Evolutionary conservation across 768 basidiomycete genomes (phyloP), one percentile per base, ranked within the genome.

Genomic region (Trametes punicea): DNA sequence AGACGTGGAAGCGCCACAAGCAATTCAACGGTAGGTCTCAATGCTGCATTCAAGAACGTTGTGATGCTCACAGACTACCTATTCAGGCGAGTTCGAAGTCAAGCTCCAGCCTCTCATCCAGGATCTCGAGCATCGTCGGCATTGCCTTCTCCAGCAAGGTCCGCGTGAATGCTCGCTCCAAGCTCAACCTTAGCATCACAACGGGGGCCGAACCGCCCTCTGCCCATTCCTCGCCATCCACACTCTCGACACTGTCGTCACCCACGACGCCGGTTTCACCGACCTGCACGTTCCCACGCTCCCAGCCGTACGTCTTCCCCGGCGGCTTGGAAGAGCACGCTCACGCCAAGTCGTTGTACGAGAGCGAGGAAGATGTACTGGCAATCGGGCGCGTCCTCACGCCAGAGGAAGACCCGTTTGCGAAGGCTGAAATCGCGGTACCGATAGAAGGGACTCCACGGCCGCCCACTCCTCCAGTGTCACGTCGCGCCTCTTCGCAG

Each of bases 341-440:
- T 7, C 31, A 18, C 6, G 46, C 38, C 16, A 18, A 33, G 1
- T 45, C 31, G 26, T 45, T 45, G 18, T 27, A 26, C 1, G 61
- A 65, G 47, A 15, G 38, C 1, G 47, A 53, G 9, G 60, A 60
- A 16, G 62, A 65, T 25, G 46, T 57, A 8, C 31, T 58, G 4
- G 50, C 55, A 1, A 57, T 67, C 27, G 66, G 62, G 9, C 62
- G 68, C 25, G 68, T 69, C 9, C 56, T 69, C 10, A 69, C 68
- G 3, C 68, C 65, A 0, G 67, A 67, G 33, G 56, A 47, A 5
- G 68, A 69, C 53, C 68, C 68, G 4, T 69, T 69, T 48, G 60
- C 59, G 34, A 66, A 66, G 51, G 54, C 48, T 9, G 63, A 65
- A 15, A 64, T 69, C 16, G 52, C 44, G 13, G 26, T 64, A 6